phyloP scores from a whole-genome alignment of 1,284 basidiomycete species.

The Cryptococcus wingfieldii region DNA sequence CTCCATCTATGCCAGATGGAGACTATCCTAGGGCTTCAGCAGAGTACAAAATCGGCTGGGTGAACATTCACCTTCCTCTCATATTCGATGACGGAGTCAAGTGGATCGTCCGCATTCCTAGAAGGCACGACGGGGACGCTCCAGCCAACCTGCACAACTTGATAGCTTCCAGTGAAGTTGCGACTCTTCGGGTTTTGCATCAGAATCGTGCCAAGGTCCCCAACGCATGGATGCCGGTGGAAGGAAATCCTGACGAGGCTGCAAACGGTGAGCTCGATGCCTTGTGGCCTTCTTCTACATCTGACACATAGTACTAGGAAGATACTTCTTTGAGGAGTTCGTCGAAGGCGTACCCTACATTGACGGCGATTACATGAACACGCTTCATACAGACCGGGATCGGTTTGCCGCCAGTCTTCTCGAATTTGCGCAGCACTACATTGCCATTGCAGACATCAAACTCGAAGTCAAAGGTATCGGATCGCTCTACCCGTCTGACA shows the following conservation, averaged over 20 bases:
- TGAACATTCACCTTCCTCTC: slow-evolving; percentile 5
- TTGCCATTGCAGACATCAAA: slow-evolving; percentile 5
- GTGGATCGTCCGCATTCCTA: slow-evolving; percentile 1
- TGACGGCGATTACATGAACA: not conserved
- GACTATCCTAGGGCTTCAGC: not conserved
- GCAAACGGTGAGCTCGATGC: not conserved
- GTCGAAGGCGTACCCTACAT: slow-evolving; percentile 2
- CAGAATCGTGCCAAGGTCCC: slow-evolving; percentile 5
- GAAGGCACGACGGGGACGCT: not conserved
- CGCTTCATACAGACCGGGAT: not conserved
- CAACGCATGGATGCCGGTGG: not conserved
- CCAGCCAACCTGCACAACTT: not conserved
- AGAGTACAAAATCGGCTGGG: not conserved
- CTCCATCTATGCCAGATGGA: not conserved
- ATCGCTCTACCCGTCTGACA: not conserved
- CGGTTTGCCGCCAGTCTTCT: not conserved
- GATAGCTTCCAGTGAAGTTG: slow-evolving; percentile 2
- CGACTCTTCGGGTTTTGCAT: slow-evolving; percentile 5
- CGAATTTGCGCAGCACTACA: slow-evolving; percentile 1
- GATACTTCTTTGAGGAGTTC: slow-evolving; percentile 8
- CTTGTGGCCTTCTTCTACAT: not conserved
- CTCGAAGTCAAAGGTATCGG: slow-evolving; percentile 1
- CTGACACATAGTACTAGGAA: not conserved
- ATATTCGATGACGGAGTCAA: slow-evolving; percentile 10
- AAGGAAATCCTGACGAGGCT: not conserved